A percentile compares a stretch with the other conserved stretches of the same genome.
phyloP scores from a whole-genome alignment of 2,329 filamentous ascomycete genomes.

The Fusarium luffae region DNA sequence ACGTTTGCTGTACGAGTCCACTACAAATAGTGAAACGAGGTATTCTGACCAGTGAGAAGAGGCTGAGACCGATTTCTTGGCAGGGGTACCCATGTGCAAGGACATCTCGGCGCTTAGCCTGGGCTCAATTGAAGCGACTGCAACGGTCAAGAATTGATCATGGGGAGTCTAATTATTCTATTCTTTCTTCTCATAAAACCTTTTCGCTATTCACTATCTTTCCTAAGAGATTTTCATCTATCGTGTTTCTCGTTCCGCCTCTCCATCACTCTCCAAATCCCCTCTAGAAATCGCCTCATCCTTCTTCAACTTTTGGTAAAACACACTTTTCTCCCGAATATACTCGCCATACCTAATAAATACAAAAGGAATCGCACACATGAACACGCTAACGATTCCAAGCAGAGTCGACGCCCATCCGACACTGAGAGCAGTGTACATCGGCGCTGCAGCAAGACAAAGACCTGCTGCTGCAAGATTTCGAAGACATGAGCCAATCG shows the following conservation, averaged over 20 bases:
- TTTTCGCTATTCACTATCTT: no score
- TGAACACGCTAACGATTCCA: background rate
- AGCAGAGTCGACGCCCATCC: conserved; percentile 13
- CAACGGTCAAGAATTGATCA: no score
- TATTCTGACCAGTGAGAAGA: background rate
- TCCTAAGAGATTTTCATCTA: no score
- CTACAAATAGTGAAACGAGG: background rate
- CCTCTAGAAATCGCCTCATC: background rate
- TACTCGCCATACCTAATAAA: conserved; percentile 13
- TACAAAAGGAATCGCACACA: conserved; percentile 19
- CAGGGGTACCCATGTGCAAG: background rate
- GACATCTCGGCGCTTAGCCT: background rate
- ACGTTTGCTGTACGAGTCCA: background rate
- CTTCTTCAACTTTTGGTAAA: conserved; percentile 17
- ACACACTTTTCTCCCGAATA: conserved; percentile 6
- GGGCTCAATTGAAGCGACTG: accelerated
- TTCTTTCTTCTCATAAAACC: no score
- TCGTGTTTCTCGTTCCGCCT: accelerated
- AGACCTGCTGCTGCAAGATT: conserved; percentile 12
- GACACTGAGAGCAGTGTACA: conserved; percentile 12
- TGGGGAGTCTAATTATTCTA: no score
- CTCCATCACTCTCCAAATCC: conserved; percentile 4
- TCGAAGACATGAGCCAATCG: background rate
- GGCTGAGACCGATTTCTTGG: background rate
- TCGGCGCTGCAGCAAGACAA: conserved; percentile 12